Conservation (phyloP, 2,329 filamentous ascomycete genomes). For the Alternaria incomplexa region DNA sequence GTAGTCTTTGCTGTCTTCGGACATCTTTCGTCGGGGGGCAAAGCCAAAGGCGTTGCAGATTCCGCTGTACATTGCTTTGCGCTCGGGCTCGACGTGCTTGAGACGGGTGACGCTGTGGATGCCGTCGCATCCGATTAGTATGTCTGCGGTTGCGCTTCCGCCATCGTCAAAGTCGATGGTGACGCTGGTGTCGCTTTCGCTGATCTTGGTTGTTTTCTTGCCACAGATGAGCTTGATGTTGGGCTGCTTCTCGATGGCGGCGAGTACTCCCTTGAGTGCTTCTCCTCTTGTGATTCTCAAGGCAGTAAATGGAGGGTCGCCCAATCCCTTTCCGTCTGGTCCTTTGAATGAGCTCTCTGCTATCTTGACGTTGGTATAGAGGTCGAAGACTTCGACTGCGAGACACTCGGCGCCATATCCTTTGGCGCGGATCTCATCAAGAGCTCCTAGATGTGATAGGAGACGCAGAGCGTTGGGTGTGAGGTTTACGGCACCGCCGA, state of each 20-base stretch:
- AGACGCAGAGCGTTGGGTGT: slow-evolving; percentile 67
- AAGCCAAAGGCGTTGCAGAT: slow-evolving; percentile 57
- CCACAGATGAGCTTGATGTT: slow-evolving; percentile 54
- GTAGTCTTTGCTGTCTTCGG: slow-evolving; percentile 24
- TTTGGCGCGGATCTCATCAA: slow-evolving; percentile 50
- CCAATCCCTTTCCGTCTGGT: slow-evolving; percentile 51
- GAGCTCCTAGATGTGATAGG: slow-evolving; percentile 56
- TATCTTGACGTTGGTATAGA: slow-evolving; percentile 51
- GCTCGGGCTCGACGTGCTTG: slow-evolving; percentile 53
- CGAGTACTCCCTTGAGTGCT: slow-evolving; percentile 51
- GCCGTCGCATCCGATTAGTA: slow-evolving; percentile 63
- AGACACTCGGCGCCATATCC: slow-evolving; percentile 52
- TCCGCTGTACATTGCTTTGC: slow-evolving; percentile 52
- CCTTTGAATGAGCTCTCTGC: slow-evolving; percentile 53
- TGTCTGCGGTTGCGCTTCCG: slow-evolving; percentile 51
- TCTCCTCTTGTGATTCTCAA: slow-evolving; percentile 54
- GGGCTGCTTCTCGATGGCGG: slow-evolving; percentile 47
- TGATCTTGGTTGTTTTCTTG: slow-evolving; percentile 51
- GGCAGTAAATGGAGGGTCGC: slow-evolving; percentile 53
- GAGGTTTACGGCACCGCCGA: slow-evolving; percentile 67
- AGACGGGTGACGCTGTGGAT: slow-evolving; percentile 55
- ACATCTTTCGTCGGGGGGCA: slow-evolving; percentile 40
- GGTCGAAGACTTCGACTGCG: slow-evolving; percentile 54
- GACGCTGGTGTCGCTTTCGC: slow-evolving; percentile 50
- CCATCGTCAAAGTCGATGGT: slow-evolving; percentile 57